Evolutionary conservation across 306 rosid genomes (phyloP).

Genomic region (Dicorynia guianensis): DNA sequence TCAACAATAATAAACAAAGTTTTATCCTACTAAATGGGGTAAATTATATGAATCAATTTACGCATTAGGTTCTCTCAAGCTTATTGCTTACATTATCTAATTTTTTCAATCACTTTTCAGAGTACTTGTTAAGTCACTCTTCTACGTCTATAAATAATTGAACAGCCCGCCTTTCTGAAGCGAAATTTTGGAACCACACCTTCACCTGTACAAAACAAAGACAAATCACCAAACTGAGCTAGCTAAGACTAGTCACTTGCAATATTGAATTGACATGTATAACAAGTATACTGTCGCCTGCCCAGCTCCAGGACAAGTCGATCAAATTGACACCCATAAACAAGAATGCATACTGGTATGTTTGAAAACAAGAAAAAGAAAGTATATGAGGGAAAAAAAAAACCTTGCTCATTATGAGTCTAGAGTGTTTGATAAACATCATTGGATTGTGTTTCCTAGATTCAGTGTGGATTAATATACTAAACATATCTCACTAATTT

Average conservation of each 20-base stretch:
- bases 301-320: neutral
- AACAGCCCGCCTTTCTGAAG: neutral
- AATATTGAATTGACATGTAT: neutral
- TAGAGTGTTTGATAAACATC: neutral
- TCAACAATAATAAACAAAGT: too few relatives aligned
- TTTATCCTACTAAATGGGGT: too few relatives aligned
- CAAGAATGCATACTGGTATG: neutral
- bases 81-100: too few relatives aligned
- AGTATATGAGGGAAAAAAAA: neutral
- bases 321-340: neutral
- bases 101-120: neutral
- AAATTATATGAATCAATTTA: too few relatives aligned
- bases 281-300: neutral
- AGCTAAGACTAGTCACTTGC: neutral
- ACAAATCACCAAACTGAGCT: neutral
- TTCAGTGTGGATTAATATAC: neutral
- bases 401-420: neutral
- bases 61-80: too few relatives aligned
- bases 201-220: constrained; percentile 13
- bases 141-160: constrained; percentile 1
- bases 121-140: neutral
- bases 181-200: neutral
- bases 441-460: neutral
- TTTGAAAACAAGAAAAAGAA: neutral
- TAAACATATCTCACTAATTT: neutral